Percentiles rank a stretch among this genome's conserved stretches.
phyloP scores from a whole-genome alignment of 2,329 filamentous ascomycete species.

The Macroventuria anomochaeta region DNA sequence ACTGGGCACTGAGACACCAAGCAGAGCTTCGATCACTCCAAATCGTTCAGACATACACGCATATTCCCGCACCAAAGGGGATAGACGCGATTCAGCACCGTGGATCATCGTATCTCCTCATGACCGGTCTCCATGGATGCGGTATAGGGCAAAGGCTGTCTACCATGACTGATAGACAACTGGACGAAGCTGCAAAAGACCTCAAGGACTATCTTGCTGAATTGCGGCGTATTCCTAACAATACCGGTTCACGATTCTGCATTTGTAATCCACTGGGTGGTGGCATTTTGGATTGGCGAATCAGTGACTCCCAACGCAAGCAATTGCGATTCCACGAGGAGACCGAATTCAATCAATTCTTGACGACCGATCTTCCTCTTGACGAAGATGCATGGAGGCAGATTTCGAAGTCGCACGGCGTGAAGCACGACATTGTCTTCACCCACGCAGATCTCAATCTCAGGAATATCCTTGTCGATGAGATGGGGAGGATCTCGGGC shows the following conservation, averaged over 20 bases:
- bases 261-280: constrained; percentile 27
- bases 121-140: constrained; percentile 18
- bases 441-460: constrained; percentile 31
- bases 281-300: constrained; percentile 26
- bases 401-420: constrained; percentile 8
- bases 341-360: background rate
- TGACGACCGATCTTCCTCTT: background rate
- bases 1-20: constrained; percentile 16
- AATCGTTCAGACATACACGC: background rate
- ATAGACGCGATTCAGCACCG: constrained; percentile 5
- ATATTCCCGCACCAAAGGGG: background rate
- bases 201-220: background rate
- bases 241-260: constrained; percentile 3
- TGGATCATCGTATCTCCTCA: constrained; percentile 25
- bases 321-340: constrained; percentile 20
- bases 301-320: constrained; percentile 16
- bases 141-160: constrained; percentile 18
- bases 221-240: background rate
- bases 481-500: constrained; percentile 22
- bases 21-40: background rate
- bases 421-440: constrained; percentile 28
- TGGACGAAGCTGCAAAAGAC: background rate
- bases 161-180: constrained; percentile 16
- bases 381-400: background rate
- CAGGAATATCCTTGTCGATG: constrained; percentile 30